Evolutionary conservation across 2,329 filamentous ascomycete genomes (phyloP).

Genomic region (Paraphaeosphaeria minitans): DNA sequence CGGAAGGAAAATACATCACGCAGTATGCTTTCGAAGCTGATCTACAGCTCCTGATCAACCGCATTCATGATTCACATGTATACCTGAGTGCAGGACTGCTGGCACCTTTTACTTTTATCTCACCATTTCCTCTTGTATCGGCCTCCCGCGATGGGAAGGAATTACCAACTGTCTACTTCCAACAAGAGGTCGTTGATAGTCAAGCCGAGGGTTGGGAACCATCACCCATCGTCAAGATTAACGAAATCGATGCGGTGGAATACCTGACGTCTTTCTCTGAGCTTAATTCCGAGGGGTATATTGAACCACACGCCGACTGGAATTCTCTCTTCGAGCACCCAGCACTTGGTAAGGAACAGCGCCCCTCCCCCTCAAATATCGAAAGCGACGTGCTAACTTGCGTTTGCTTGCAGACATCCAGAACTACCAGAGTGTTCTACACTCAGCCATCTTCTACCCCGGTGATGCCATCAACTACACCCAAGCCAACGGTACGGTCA

Average conservation of each 20-base stretch:
- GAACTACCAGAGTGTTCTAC: constrained; percentile 20
- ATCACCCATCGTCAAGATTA: constrained; percentile 34
- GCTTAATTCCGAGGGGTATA: constrained; percentile 41
- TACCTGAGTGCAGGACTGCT: constrained; percentile 31
- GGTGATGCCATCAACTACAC: constrained; percentile 34
- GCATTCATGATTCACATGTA: constrained; percentile 43
- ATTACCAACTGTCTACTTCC: constrained; percentile 42
- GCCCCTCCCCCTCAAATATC: background rate
- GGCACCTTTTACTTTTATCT: constrained; percentile 31
- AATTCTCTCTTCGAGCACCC: constrained; percentile 38
- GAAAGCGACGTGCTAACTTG: background rate
- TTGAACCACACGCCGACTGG: constrained; percentile 52
- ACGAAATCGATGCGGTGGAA: constrained; percentile 29
- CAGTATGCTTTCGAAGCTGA: constrained; percentile 50
- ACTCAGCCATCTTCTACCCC: constrained; percentile 44
- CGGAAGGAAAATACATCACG: constrained; percentile 36
- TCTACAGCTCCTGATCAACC: constrained; percentile 36
- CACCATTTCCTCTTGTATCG: constrained; percentile 31
- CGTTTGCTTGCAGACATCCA: constrained; percentile 11
- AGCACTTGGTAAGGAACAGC: background rate
- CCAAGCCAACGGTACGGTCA: constrained; percentile 29
- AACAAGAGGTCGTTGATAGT: constrained; percentile 29
- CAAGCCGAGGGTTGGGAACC: constrained; percentile 27
- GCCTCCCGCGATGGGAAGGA: constrained; percentile 31
- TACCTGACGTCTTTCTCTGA: constrained; percentile 29